A percentile compares a stretch with the other conserved stretches of the same genome.
Conservation (phyloP, 371 early-diverging fungal species). For the Dinochytrium kinnereticum region DNA sequence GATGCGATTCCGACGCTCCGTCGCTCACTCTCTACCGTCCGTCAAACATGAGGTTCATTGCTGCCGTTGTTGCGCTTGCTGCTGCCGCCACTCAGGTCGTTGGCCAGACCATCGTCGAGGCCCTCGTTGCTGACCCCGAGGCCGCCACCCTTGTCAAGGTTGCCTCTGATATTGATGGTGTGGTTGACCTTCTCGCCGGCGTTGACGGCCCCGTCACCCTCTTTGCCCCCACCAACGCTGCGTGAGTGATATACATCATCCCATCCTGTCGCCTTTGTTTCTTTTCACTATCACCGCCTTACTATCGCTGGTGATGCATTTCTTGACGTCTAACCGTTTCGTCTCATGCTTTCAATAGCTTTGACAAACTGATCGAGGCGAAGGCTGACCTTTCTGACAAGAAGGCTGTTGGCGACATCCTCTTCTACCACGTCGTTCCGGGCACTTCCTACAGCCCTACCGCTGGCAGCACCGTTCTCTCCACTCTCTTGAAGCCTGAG, state of each 20-base stretch:
- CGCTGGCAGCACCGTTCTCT: slow-evolving; percentile 13
- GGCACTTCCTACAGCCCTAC: slow-evolving; percentile 30
- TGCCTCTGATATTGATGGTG: too few relatives aligned
- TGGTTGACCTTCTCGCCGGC: slow-evolving; percentile 7
- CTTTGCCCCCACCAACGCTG: slow-evolving; percentile 43
- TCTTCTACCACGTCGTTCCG: slow-evolving; percentile 38
- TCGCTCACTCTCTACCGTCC: too few relatives aligned
- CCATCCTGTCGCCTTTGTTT: neutral
- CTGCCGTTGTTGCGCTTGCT: too few relatives aligned
- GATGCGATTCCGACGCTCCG: too few relatives aligned
- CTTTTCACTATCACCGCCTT: neutral
- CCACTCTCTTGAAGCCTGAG: neutral
- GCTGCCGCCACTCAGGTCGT: too few relatives aligned
- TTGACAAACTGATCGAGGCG: slow-evolving; percentile 13
- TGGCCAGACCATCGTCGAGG: too few relatives aligned
- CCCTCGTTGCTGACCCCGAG: too few relatives aligned
- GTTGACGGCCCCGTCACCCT: slow-evolving; percentile 25
- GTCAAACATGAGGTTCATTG: too few relatives aligned
- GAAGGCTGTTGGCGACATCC: slow-evolving; percentile 18
- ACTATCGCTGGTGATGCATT: neutral
- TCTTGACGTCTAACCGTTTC: neutral
- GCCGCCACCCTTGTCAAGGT: too few relatives aligned
- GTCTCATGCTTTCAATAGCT: neutral
- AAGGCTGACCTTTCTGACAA: slow-evolving; percentile 24
- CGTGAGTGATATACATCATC: slow-evolving; percentile 8